These are phyloP conservation scores for Plasmodium knowlesi DNA, from an alignment of 169 alveolate genomes.

Conservation along the genomic window DNA sequence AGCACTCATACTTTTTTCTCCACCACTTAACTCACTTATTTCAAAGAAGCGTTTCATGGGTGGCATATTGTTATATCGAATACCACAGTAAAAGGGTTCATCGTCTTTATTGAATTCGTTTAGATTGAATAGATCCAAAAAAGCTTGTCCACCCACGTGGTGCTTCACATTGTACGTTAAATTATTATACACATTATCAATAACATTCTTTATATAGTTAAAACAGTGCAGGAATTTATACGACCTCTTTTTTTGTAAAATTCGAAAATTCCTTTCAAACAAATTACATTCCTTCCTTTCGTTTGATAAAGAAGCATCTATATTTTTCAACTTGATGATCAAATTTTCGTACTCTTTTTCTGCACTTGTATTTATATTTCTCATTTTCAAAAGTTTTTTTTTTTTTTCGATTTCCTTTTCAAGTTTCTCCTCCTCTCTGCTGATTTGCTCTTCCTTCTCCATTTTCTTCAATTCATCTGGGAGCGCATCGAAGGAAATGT, in stretches of 20 bases:
- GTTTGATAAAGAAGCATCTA: constrained; percentile 24
- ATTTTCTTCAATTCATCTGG: constrained; percentile 75
- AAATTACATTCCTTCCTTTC: constrained; percentile 75
- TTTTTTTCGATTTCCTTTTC: constrained; percentile 77
- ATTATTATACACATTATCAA: constrained; percentile 81
- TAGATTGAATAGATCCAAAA: constrained; percentile 80
- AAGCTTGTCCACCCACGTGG: constrained; percentile 83
- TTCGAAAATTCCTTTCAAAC: constrained; percentile 80
- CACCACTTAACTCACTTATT: constrained; percentile 90
- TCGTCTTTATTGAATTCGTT: constrained; percentile 78
- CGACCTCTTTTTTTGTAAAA: constrained; percentile 79
- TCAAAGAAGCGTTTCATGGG: constrained; percentile 84
- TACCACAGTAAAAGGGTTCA: constrained; percentile 84
- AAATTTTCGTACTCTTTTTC: constrained; percentile 48
- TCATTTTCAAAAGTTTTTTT: constrained; percentile 33
- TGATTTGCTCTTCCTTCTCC: constrained; percentile 70
- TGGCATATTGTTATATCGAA: constrained; percentile 84
- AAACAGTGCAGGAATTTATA: constrained; percentile 82
- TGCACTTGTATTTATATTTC: constrained; percentile 52
- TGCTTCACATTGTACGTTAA: constrained; percentile 76
- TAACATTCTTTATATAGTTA: constrained; percentile 77
- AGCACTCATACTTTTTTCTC: constrained; percentile 97
- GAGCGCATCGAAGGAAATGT: constrained; percentile 65
- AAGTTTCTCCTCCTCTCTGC: constrained; percentile 70
- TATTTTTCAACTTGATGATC: constrained; percentile 13